Conservation (phyloP, 805 yeast species). For the Candida ulmi region DNA sequence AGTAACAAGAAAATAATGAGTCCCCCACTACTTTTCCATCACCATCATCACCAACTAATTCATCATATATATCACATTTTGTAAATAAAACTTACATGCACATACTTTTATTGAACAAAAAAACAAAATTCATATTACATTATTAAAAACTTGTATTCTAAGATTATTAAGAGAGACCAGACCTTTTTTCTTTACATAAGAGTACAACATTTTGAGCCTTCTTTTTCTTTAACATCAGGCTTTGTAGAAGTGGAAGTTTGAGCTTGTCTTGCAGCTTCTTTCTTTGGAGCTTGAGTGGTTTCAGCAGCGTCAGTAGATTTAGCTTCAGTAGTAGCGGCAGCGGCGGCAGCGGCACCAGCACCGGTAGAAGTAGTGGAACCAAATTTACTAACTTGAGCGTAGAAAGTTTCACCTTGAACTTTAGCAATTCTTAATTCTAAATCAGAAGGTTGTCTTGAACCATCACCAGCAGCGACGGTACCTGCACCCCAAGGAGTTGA, state of each 20-base stretch:
- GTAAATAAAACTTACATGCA: not conserved
- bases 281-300: constrained; percentile 4
- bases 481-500: constrained; percentile 89
- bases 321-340: constrained; percentile 1
- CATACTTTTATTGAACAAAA: not conserved
- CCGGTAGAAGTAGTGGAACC: not conserved
- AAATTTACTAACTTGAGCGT: constrained; percentile 34
- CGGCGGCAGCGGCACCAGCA: constrained; percentile 1
- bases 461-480: constrained; percentile 67
- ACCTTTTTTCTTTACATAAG: not conserved
- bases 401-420: constrained; percentile 65
- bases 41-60: too few species aligned
- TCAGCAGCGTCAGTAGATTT: not conserved
- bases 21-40: too few species aligned
- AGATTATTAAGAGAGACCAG: too few species aligned
- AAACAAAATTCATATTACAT: too few species aligned
- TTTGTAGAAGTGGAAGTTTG: constrained; percentile 5
- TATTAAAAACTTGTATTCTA: too few species aligned
- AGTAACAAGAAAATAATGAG: constrained; percentile 30
- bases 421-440: constrained; percentile 60
- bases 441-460: constrained; percentile 59
- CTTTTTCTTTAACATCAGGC: constrained; percentile 2
- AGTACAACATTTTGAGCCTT: not conserved
- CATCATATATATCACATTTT: too few species aligned
- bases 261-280: constrained; percentile 4